Conservation (phyloP, 441 rosid genomes). For the Brassica hybrid region DNA sequence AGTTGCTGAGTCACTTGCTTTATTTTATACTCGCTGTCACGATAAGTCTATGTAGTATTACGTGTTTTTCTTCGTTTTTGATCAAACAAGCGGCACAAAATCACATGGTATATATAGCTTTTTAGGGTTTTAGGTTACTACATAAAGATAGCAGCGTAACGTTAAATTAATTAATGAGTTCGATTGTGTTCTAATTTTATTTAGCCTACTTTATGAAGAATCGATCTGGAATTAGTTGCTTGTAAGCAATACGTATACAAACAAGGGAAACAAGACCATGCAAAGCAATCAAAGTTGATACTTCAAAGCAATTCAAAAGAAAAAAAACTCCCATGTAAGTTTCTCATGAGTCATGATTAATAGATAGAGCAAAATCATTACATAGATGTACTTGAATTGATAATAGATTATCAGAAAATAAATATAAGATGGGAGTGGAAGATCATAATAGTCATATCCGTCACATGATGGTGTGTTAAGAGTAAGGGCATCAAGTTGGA, state of each 20-base stretch:
- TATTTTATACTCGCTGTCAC: not conserved
- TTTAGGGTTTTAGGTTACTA: conserved; percentile 1
- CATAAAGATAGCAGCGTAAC: not conserved
- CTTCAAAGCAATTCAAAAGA: not conserved
- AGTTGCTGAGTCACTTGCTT: conserved; percentile 4
- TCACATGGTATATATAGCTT: not conserved
- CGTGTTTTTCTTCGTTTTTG: not conserved
- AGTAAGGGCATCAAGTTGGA: not conserved
- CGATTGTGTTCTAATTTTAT: not conserved
- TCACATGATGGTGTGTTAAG: not conserved
- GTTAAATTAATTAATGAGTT: conserved; percentile 5
- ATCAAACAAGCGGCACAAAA: not conserved
- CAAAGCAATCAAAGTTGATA: not conserved
- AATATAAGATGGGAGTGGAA: not conserved
- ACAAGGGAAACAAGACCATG: not conserved
- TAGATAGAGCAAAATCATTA: not conserved
- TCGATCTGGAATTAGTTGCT: not conserved
- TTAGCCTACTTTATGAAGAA: not conserved
- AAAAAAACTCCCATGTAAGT: not conserved
- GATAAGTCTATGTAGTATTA: not conserved
- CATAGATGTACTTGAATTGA: no score
- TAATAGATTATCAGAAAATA: not conserved
- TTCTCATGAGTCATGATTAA: not conserved
- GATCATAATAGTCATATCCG: not conserved
- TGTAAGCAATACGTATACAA: not conserved